Conservation (phyloP, 1,139 yeast species). For the Saccharomyces hybrid region DNA sequence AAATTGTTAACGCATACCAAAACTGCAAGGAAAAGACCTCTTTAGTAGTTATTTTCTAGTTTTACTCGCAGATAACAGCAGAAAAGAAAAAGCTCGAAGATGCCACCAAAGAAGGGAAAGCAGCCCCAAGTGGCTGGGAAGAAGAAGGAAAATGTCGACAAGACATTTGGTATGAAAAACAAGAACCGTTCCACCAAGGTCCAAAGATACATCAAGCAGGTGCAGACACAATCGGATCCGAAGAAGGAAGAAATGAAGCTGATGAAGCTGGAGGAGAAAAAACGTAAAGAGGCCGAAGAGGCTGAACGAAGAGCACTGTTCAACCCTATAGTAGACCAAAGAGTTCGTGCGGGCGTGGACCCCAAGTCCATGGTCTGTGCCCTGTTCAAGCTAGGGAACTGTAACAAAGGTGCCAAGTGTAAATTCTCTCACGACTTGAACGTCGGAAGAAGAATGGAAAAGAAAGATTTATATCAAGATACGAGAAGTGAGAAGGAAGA, state of each 20-base stretch:
- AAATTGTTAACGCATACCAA: not conserved
- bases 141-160: slow-evolving; percentile 75
- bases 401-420: slow-evolving; percentile 87
- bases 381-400: slow-evolving; percentile 79
- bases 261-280: slow-evolving; percentile 76
- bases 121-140: slow-evolving; percentile 57
- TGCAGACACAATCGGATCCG: slow-evolving; percentile 59
- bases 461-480: slow-evolving; percentile 90
- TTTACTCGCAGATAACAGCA: not conserved
- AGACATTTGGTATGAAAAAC: slow-evolving; percentile 90
- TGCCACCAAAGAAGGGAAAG: slow-evolving; percentile 73
- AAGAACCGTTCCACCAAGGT: slow-evolving; percentile 91
- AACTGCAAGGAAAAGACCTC: not conserved
- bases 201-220: slow-evolving; percentile 76
- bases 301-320: slow-evolving; percentile 77
- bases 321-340: slow-evolving; percentile 63
- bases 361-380: slow-evolving; percentile 92
- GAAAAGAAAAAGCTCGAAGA: slow-evolving; percentile 19
- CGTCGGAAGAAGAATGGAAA: slow-evolving; percentile 79
- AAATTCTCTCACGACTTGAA: slow-evolving; percentile 88
- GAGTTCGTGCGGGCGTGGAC: slow-evolving; percentile 95
- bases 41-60: not conserved
- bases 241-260: slow-evolving; percentile 73
- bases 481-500: slow-evolving; percentile 64
- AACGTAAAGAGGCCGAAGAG: slow-evolving; percentile 84